These are phyloP conservation scores for Lasiosphaeria miniovina DNA, from an alignment of 495 filamentous ascomycete genomes.

Conservation along the genomic window DNA sequence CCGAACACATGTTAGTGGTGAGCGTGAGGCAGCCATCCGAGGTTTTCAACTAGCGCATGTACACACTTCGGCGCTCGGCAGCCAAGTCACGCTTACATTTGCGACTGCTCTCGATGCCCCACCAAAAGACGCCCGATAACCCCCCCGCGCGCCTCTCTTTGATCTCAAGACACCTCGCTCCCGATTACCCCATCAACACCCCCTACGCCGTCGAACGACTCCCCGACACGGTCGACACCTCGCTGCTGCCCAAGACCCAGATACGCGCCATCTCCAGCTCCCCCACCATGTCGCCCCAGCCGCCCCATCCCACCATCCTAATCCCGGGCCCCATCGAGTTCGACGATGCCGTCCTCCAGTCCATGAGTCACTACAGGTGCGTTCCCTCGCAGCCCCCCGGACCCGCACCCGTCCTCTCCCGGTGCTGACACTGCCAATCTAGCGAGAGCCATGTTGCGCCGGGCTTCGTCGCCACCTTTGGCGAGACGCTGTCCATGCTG, in stretches of 20 bases:
- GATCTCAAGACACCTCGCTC: slow-evolving; percentile 76
- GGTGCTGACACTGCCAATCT: slow-evolving; percentile 13
- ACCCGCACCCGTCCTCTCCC: too few species aligned
- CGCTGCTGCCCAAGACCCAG: slow-evolving; percentile 30
- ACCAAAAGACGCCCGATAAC: slow-evolving; percentile 50
- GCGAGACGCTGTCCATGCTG: slow-evolving; percentile 81
- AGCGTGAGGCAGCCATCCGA: background rate
- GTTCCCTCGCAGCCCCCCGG: background rate
- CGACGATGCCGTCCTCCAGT: slow-evolving; percentile 91
- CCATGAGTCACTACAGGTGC: slow-evolving; percentile 94
- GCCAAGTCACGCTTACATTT: slow-evolving; percentile 21
- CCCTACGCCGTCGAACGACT: slow-evolving; percentile 39
- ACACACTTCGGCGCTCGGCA: slow-evolving; percentile 28
- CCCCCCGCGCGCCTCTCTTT: slow-evolving; percentile 69
- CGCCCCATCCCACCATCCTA: slow-evolving; percentile 76
- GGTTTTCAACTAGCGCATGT: background rate
- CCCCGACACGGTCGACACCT: slow-evolving; percentile 59
- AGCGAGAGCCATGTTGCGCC: slow-evolving; percentile 91
- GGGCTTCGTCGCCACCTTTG: slow-evolving; percentile 85
- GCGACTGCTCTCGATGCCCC: slow-evolving; percentile 43
- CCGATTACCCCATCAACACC: slow-evolving; percentile 49
- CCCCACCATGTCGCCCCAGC: slow-evolving; percentile 72
- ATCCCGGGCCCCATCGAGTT: slow-evolving; percentile 98
- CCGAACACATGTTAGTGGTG: background rate
- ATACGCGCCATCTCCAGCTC: slow-evolving; percentile 31